Base-by-base conservation (phyloP, 2,329 filamentous ascomycete genomes). In the Cercospora brassicicola region DNA sequence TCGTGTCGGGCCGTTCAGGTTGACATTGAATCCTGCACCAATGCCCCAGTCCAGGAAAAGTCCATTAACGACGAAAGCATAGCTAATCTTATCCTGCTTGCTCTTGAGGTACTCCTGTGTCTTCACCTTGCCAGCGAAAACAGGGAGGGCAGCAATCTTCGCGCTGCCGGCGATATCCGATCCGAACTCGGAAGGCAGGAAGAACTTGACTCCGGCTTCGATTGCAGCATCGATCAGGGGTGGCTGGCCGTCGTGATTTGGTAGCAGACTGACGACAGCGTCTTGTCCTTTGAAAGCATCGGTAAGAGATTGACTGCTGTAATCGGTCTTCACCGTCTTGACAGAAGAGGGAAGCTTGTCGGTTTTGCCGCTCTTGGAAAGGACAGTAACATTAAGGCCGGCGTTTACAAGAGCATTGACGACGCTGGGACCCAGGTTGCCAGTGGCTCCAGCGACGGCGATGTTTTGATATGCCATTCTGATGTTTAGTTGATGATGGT, bases 331-430 rank as follows among this genome's bases (percentile, higher is more conserved):
- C 26, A 76, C 79, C 18, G 81, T 74, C 7, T 74, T 73, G 53
- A 84, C 76, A 11, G 75, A 80, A 0, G 72, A 70, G 3, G 82
- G 83, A 2, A 86, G 77, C 0, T 70, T 78, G 64, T 72, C 75
- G 2, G 74, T 81, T 68, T 83, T 84, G 30, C 79, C 48, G n/a
- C 80, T 9, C 67, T 65, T 61, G 82, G 81, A 82, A 33, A 88
- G 75, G 63, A 82, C 82, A 1, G 84, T 86, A 65, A 87, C 72
- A 53, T 70, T 72, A 71, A 80, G 78, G 10, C 78, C 77, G 13
- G 76, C 72, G 2, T 79, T 73, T 42, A 83, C 74, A 53, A 85
- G 81, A 3, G 77, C 77, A 11, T 80, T 69, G 33, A 84, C 72
- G 31, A 84, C 73, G 10, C 76, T 70, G 3, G 78, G 76, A 2